Conservation (phyloP, 179 eudicot genomes). For the Carnegiea gigantea region DNA sequence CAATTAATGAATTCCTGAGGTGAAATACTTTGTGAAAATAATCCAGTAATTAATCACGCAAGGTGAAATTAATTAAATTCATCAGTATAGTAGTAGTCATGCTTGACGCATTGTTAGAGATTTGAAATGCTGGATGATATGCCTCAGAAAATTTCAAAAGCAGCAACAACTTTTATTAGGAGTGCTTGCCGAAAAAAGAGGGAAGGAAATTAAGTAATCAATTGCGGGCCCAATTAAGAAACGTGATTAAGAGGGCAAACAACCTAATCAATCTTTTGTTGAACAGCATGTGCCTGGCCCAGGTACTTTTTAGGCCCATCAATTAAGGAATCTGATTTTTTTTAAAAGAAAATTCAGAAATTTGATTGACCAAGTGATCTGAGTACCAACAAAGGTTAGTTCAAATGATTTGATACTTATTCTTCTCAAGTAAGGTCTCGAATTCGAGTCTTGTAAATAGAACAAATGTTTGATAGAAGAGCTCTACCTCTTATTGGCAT, state of each 20-base stretch:
- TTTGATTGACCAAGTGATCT: too few relatives aligned
- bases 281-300: background rate
- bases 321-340: background rate
- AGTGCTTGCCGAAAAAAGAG: background rate
- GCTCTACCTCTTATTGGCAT: too few relatives aligned
- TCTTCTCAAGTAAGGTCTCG: too few relatives aligned
- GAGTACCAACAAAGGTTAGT: too few relatives aligned
- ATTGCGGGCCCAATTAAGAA: constrained; percentile 8
- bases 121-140: background rate
- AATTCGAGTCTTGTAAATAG: too few relatives aligned
- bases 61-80: background rate
- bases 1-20: background rate
- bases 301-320: background rate
- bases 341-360: too few relatives aligned
- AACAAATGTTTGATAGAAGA: too few relatives aligned
- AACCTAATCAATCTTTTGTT: background rate
- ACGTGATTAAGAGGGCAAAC: background rate
- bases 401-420: too few relatives aligned
- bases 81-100: background rate
- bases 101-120: background rate
- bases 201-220: background rate
- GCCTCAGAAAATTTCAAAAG: background rate
- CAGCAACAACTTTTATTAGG: background rate
- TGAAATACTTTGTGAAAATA: too few relatives aligned
- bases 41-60: background rate